phyloP scores from a whole-genome alignment of 2,329 filamentous ascomycete genomes.

The Arthroderma uncinatum region DNA sequence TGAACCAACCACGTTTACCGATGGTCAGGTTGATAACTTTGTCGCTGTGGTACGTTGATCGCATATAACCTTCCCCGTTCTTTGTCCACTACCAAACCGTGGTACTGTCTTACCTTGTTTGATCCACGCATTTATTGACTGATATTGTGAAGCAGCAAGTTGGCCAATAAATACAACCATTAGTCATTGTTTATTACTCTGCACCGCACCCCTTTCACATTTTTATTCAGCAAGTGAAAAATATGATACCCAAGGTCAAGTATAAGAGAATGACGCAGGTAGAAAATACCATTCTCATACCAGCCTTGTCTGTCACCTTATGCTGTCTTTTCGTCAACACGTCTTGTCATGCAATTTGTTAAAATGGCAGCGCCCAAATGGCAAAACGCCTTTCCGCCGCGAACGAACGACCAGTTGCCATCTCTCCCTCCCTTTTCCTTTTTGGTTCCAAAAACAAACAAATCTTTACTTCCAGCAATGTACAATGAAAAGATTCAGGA shows the following conservation, averaged over 20 bases:
- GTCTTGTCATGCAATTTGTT: too few relatives aligned
- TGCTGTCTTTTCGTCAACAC: too few relatives aligned
- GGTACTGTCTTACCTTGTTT: neutral
- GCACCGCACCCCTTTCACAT: neutral
- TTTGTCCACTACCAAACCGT: constrained; percentile 21
- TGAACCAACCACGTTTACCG: constrained; percentile 38
- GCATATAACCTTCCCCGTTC: neutral
- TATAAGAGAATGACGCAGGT: neutral
- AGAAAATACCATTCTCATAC: neutral
- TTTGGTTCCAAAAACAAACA: constrained; percentile 43
- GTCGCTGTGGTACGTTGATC: constrained; percentile 40
- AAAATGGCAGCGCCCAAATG: constrained; percentile 19
- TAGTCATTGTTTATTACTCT: neutral
- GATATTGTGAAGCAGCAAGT: constrained; percentile 39
- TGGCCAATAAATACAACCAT: constrained; percentile 35
- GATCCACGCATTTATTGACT: constrained; percentile 46
- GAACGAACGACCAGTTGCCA: constrained; percentile 19
- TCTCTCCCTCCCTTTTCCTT: constrained; percentile 60
- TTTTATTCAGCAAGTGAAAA: neutral
- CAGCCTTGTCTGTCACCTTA: neutral
- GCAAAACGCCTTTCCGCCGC: constrained; percentile 36
- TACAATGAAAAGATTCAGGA: constrained; percentile 58
- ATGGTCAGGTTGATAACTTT: constrained; percentile 43
- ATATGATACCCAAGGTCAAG: neutral
- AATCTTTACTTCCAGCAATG: constrained; percentile 54